Base-by-base conservation (phyloP, 2,329 filamentous ascomycete genomes). In the Colletotrichum falcatum region DNA sequence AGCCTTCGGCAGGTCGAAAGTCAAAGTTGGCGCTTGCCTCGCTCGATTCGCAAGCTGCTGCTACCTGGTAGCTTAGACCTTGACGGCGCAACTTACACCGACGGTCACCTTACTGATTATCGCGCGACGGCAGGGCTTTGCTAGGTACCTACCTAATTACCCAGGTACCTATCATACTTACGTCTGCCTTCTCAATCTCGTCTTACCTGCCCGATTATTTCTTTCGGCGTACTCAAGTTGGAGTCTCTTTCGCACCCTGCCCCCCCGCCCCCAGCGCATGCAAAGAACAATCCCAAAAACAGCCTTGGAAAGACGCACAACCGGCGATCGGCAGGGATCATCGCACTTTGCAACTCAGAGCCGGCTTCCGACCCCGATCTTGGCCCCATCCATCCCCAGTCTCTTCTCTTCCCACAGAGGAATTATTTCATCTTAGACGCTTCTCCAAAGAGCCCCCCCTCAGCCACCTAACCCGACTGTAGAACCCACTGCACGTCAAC, bases 331-430 rank as follows among this genome's bases (percentile, higher is more conserved):
- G n/a, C 66, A 70, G 62, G 66, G 55, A 61, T 66, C 61, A 59
- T 28, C 16, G 62, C 55, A 7, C 62, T 55, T 49, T 56, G 55
- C 66, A 60, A 53, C 61, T 59, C 46, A 23, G 61, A 70, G 62
- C 66, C 66, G 62, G 48, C 35, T 70, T 66, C 66, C 66, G 66
- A 70, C 62, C 55, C 39, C 66, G 48, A 70, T 70, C 62, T 70
- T 37, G 35, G 44, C 55, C 54, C 46, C 63, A 65, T 65, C 18
- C 23, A 35, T 42, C 44, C 23, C 42, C 44, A 37, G 42, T 49
- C 33, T 49, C 39, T 8, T 60, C 59, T 23, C 33, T 54, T 33
- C 59, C 59, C 59, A 18, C 44, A 30, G 30, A 61, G 46, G 33
- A 51, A 51, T 51, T 8, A n/a, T 59, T 60, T 48, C 20, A 55